Evolutionary conservation across 805 yeast genomes (phyloP).

Genomic region (Yamadazyma takamatsuzukensis): DNA sequence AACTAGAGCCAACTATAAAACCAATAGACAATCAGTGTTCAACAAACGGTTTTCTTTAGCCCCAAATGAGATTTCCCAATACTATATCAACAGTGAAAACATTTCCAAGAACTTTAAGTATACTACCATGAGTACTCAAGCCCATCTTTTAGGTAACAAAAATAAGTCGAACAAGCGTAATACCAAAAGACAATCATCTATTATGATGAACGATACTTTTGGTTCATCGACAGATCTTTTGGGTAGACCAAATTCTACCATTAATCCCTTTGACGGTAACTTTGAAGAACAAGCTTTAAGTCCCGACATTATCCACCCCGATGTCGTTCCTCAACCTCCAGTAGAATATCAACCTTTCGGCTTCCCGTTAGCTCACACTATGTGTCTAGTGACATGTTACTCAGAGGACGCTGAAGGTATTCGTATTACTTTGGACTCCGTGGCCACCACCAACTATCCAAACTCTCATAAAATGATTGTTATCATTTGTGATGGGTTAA

Average conservation of each 20-base stretch:
- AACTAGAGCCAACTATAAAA: conserved; percentile 48
- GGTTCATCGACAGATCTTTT: conserved; percentile 34
- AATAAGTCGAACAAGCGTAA: conserved; percentile 4
- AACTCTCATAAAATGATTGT: conserved; percentile 87
- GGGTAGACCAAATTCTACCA: conserved; percentile 23
- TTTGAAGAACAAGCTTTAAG: conserved; percentile 47
- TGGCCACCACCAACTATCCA: conserved; percentile 94
- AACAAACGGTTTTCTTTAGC: conserved; percentile 35
- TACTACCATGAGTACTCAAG: conserved; percentile 68
- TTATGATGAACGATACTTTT: conserved; percentile 24
- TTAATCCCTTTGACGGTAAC: conserved; percentile 35
- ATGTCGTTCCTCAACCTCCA: conserved; percentile 89
- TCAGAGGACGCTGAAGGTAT: conserved; percentile 88
- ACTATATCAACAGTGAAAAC: conserved; percentile 30
- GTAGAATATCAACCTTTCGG: conserved; percentile 82
- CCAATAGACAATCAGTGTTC: conserved; percentile 41
- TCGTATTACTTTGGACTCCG: conserved; percentile 84
- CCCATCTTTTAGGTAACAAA: conserved; percentile 31
- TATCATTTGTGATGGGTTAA: conserved; percentile 88
- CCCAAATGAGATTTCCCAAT: conserved; percentile 34
- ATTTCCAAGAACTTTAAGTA: conserved; percentile 40
- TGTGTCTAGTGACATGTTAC: conserved; percentile 75
- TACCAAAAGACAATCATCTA: conserved; percentile 19
- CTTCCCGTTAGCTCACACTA: conserved; percentile 59
- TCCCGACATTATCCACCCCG: conserved; percentile 62